A percentile compares a stretch with the other conserved stretches of the same genome.
These are phyloP conservation scores for Globisporangium mamillatum DNA, from an alignment of 352 stramenopile species.

Conservation along the genomic window DNA sequence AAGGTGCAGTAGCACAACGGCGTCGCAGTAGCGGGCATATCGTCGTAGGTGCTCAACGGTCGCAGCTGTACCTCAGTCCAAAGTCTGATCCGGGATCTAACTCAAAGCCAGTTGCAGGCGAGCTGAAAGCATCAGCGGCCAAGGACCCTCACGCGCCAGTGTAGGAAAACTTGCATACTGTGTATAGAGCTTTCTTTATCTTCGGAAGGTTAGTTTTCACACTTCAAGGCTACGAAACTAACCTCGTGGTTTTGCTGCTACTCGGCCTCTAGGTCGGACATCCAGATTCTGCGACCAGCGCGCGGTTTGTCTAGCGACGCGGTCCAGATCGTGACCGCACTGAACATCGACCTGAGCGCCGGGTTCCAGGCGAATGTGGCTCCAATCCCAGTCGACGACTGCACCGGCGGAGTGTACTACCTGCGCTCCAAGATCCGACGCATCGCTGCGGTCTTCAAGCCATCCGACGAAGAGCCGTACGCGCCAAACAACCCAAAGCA, in stretches of 20 bases:
- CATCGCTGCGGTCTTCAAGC: slow-evolving; percentile 63
- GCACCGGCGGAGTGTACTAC: slow-evolving; percentile 66
- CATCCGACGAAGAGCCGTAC: slow-evolving; percentile 60
- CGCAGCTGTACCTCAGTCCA: not conserved
- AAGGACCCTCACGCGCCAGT: not conserved
- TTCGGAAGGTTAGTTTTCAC: too few relatives aligned
- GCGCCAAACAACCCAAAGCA: slow-evolving; percentile 62
- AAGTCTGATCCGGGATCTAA: not conserved
- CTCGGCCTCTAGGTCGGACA: not conserved
- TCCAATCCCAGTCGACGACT: slow-evolving; percentile 52
- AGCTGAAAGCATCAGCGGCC: too few relatives aligned
- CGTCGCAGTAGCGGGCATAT: slow-evolving; percentile 16
- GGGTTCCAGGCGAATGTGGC: slow-evolving; percentile 33
- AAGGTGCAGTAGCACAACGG: not conserved
- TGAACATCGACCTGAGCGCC: slow-evolving; percentile 27
- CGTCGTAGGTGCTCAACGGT: slow-evolving; percentile 8
- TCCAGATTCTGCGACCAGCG: not conserved
- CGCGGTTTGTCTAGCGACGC: not conserved
- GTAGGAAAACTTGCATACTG: not conserved
- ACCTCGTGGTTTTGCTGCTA: not conserved
- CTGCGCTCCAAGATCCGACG: slow-evolving; percentile 38
- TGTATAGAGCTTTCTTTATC: not conserved
- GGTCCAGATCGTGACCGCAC: slow-evolving; percentile 18
- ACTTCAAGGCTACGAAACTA: not conserved
- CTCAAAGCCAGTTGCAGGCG: not conserved